Conservation (phyloP, 805 yeast genomes). For the Yamadazyma kitorensis region DNA sequence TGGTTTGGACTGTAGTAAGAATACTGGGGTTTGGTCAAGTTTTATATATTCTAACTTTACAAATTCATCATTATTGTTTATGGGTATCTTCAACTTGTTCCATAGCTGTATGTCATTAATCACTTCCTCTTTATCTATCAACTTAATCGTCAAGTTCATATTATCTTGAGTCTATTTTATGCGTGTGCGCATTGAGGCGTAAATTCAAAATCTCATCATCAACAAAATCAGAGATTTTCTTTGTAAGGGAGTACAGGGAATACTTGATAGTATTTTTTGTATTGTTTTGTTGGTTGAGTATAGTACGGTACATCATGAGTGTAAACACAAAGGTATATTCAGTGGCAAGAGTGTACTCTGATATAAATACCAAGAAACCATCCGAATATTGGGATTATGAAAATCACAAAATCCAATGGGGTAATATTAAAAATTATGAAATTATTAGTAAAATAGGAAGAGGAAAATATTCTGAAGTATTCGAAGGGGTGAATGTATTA, state of each 20-base stretch:
- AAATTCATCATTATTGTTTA: conserved; percentile 5
- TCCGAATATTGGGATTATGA: conserved; percentile 84
- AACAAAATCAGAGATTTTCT: no score
- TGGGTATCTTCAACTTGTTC: conserved; percentile 10
- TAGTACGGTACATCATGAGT: conserved; percentile 18
- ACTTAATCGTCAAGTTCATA: conserved; percentile 1
- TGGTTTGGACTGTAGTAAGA: conserved; percentile 19
- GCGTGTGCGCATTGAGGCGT: conserved; percentile 7
- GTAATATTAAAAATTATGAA: conserved; percentile 80
- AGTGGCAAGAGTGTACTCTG: conserved; percentile 77
- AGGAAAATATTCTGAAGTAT: conserved; percentile 93
- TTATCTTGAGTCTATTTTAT: neutral
- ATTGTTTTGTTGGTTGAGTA: neutral
- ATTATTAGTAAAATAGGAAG: conserved; percentile 82
- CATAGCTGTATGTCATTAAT: conserved; percentile 23
- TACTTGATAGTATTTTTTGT: no score
- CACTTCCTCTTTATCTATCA: conserved; percentile 7
- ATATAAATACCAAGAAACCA: conserved; percentile 73
- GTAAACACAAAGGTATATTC: conserved; percentile 38
- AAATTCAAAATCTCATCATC: no score
- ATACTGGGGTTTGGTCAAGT: conserved; percentile 22
- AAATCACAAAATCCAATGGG: conserved; percentile 76
- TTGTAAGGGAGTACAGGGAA: no score
- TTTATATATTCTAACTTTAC: conserved; percentile 13
- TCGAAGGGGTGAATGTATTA: conserved; percentile 70